Base-by-base conservation (phyloP, 2,329 filamentous ascomycete genomes). In the Huntiella abstrusa region DNA sequence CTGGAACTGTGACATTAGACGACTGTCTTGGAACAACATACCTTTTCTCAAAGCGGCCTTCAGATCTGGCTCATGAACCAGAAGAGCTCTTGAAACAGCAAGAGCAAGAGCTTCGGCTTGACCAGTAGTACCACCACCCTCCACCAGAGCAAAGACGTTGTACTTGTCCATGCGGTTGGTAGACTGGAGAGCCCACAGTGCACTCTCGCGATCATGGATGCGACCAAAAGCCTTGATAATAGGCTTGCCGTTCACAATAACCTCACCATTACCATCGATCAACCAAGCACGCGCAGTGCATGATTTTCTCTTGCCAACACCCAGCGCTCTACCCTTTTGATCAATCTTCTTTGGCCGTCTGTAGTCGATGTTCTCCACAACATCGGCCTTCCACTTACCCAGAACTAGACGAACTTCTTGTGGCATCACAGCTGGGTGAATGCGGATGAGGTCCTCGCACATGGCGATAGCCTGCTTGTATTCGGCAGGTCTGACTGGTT, bases 91-190 rank as follows among this genome's bases (percentile, higher is more conserved):
- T 48, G 83, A 82, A 58, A 96, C 73, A 15, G 84, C 91, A 63
- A 98, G 64, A 37, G 88, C 92, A 56, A 96, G 73, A 33, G 91
- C 87, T 64, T 98, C 91, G 5, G 91, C 88, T 64, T 98, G 92
- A 2, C 91, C 91, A 43, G 91, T 98, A 41, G 83, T 81, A 55
- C 91, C 91, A 53, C 91, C 91, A 47, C 91, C 91, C 49, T 73
- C 70, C 3, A 86, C 83, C 43, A 83, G 64, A 45, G 80, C 87
- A 79, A 85, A 98, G 3, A 95, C 76, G 57, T 98, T 98, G 69
- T 98, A 98, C 63, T 95, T 96, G 68, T 94, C 86, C 53, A 93
- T 64, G 52, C 91, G 71, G 38, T 81, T 70, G 17, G 86, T 92
- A 43, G 77, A 72, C 56, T 87, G 85, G 57, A 98, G 64, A 5